phyloP scores from a whole-genome alignment of 768 basidiomycete genomes.

The Thelephora ganbajun region DNA sequence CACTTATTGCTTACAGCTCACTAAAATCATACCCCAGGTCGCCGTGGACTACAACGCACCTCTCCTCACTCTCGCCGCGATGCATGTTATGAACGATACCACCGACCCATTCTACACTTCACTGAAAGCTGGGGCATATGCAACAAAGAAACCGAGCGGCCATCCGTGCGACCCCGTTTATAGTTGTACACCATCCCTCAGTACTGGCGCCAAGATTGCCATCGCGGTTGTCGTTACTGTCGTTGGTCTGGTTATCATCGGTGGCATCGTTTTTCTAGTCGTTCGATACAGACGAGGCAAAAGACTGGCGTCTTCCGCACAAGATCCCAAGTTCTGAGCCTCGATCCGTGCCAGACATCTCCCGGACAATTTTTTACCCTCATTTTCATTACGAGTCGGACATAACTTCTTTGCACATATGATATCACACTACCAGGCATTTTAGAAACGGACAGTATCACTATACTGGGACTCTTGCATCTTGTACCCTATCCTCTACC shows the following conservation, averaged over 20 bases:
- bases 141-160: conserved; percentile 44
- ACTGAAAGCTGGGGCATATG: conserved; percentile 55
- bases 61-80: conserved; percentile 73
- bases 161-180: conserved; percentile 63
- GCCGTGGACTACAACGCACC: conserved; percentile 89
- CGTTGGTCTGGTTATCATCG: conserved; percentile 44
- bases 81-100: conserved; percentile 52
- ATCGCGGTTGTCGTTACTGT: conserved; percentile 54
- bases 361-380: too few species aligned
- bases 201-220: conserved; percentile 48
- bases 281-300: too few species aligned
- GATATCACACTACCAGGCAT: too few species aligned
- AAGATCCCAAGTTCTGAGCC: too few species aligned
- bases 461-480: background rate
- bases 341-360: too few species aligned
- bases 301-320: too few species aligned
- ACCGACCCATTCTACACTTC: conserved; percentile 69
- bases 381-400: too few species aligned
- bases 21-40: conserved; percentile 23
- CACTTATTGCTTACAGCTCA: background rate
- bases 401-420: too few species aligned
- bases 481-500: background rate
- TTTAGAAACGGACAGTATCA: too few species aligned
- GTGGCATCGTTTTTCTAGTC: too few species aligned
- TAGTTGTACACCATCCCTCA: conserved; percentile 35